These are phyloP conservation scores for Acanthamoeba castellanii DNA, from an alignment of 208 protist species.

Conservation along the genomic window DNA sequence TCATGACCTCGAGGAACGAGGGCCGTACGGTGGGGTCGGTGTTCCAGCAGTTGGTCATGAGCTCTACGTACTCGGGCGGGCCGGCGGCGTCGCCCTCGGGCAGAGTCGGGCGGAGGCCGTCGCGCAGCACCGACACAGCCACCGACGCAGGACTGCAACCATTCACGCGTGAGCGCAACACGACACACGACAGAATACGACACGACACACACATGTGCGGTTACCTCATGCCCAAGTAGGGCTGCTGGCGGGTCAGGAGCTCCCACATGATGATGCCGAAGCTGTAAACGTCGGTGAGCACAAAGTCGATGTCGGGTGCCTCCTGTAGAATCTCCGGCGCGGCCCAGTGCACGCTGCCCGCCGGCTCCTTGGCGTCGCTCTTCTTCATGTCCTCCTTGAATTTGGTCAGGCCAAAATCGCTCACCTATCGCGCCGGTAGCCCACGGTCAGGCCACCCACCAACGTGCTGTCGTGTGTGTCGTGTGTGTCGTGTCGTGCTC, in stretches of 20 bases:
- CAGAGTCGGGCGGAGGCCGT: neutral
- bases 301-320: neutral
- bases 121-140: constrained; percentile 24
- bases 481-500: constrained; percentile 18
- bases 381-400: constrained; percentile 47
- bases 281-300: neutral
- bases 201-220: constrained; percentile 12
- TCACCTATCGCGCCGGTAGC: too few relatives aligned
- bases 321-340: constrained; percentile 9
- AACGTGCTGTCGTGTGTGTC: neutral
- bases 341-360: constrained; percentile 46
- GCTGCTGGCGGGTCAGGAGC: neutral
- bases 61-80: neutral
- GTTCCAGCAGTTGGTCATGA: constrained; percentile 8
- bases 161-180: neutral
- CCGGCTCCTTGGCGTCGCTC: neutral
- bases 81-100: neutral
- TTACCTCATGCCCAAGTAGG: neutral
- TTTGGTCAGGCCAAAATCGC: constrained; percentile 69
- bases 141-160: neutral
- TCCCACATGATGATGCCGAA: constrained; percentile 69
- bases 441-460: neutral
- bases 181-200: neutral
- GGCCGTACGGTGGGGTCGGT: neutral
- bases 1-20: constrained; percentile 43